Conservation (phyloP, 108 stramenopile genomes). For the Seminavis robusta region DNA sequence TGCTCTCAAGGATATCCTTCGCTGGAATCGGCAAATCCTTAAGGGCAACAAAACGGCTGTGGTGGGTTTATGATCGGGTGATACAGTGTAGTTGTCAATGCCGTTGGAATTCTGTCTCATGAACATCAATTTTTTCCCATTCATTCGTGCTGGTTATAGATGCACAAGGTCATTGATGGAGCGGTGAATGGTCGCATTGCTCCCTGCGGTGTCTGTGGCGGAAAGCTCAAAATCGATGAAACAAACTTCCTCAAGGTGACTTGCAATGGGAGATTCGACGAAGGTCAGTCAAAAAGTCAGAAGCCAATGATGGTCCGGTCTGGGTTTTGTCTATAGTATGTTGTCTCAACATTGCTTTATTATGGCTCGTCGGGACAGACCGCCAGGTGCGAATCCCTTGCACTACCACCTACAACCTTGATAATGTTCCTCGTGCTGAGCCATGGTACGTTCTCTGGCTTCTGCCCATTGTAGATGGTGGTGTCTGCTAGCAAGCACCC, state of each 20-base stretch:
- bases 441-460: neutral
- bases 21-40: constrained; percentile 66
- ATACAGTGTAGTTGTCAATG: too few species aligned
- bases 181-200: constrained; percentile 64
- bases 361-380: neutral
- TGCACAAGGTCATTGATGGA: constrained; percentile 71
- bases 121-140: too few species aligned
- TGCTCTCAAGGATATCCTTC: constrained; percentile 63
- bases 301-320: too few species aligned
- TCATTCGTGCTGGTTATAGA: too few species aligned
- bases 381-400: constrained; percentile 20
- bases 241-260: constrained; percentile 33
- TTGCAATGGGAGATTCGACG: constrained; percentile 69
- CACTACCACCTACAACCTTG: constrained; percentile 8
- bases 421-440: constrained; percentile 4
- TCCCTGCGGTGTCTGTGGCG: constrained; percentile 60
- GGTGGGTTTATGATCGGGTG: too few species aligned
- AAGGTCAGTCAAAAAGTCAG: too few species aligned
- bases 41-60: constrained; percentile 63
- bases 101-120: too few species aligned
- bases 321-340: too few species aligned
- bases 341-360: neutral
- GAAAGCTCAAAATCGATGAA: constrained; percentile 53
- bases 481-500: too few species aligned
- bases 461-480: constrained; percentile 8